Percentiles rank a stretch among this genome's conserved stretches.
Evolutionary conservation across 2,329 filamentous ascomycete genomes (phyloP).

Genomic region (Ophiostoma sp.): DNA sequence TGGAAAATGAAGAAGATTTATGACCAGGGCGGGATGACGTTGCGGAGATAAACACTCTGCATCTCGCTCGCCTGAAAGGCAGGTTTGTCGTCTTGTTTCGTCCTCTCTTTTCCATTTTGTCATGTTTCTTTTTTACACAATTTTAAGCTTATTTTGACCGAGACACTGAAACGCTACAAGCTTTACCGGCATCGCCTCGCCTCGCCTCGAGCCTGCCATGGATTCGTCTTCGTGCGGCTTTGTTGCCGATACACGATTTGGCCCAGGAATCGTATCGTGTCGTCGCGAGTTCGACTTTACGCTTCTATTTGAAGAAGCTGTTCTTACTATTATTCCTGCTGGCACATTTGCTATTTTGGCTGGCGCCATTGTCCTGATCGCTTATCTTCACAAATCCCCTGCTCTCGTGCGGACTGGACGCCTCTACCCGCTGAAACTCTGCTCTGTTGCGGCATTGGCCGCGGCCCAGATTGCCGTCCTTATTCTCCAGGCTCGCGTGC

Average conservation of each 20-base stretch:
- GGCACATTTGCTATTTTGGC: background rate
- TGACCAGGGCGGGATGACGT: background rate
- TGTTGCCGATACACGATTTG: conserved; percentile 4
- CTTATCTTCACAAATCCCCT: background rate
- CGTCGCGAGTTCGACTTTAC: conserved; percentile 13
- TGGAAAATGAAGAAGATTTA: background rate
- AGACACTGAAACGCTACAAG: background rate
- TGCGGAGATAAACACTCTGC: background rate
- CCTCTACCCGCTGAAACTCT: conserved; percentile 4
- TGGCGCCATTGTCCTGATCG: background rate
- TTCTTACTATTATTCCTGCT: background rate
- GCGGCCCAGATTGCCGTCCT: conserved; percentile 2
- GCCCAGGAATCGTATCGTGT: background rate
- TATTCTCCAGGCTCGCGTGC: background rate
- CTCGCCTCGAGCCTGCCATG: background rate
- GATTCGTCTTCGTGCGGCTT: background rate
- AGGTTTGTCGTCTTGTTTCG: too few relatives aligned
- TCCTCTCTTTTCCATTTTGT: background rate
- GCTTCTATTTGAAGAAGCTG: background rate
- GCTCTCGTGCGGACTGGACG: background rate
- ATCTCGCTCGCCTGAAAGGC: background rate
- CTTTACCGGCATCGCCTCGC: background rate
- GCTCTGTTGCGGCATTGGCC: background rate
- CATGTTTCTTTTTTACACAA: background rate
- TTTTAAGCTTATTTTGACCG: background rate